These are phyloP conservation scores for Austroboletus niveus DNA, from an alignment of 1,284 basidiomycete genomes.

Conservation along the genomic window DNA sequence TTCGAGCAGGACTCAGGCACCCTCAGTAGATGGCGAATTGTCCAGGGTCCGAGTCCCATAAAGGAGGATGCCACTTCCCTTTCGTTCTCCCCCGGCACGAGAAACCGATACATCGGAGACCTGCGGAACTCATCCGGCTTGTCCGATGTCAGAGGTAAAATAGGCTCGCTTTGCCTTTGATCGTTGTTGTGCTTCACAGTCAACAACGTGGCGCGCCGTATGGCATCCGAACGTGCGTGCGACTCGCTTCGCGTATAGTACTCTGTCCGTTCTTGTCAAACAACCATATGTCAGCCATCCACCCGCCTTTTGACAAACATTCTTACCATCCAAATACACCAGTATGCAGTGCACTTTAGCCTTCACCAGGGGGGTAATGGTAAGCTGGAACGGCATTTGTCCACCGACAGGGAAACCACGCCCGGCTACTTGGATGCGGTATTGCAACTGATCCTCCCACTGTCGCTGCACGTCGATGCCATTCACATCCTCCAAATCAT, in stretches of 20 bases:
- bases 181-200: constrained; percentile 49
- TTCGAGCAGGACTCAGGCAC: constrained; percentile 55
- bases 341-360: constrained; percentile 79
- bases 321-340: constrained; percentile 80
- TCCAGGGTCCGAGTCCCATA: constrained; percentile 78
- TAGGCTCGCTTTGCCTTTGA: constrained; percentile 40
- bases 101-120: constrained; percentile 51
- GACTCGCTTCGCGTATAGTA: constrained; percentile 73
- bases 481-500: constrained; percentile 53
- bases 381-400: constrained; percentile 77
- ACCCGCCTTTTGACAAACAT: neutral
- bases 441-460: constrained; percentile 92
- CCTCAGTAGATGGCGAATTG: constrained; percentile 53
- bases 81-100: constrained; percentile 44
- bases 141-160: constrained; percentile 69
- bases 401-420: constrained; percentile 85
- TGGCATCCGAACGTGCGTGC: constrained; percentile 75
- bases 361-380: constrained; percentile 84
- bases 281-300: neutral
- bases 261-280: constrained; percentile 66
- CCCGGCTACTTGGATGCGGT: constrained; percentile 78
- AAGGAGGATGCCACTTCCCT: constrained; percentile 57
- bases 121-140: constrained; percentile 51
- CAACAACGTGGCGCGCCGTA: constrained; percentile 67
- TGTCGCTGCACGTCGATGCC: constrained; percentile 86